phyloP scores from a whole-genome alignment of 1,139 yeast species.

The Hemisphaericaspora xylanilytica region DNA sequence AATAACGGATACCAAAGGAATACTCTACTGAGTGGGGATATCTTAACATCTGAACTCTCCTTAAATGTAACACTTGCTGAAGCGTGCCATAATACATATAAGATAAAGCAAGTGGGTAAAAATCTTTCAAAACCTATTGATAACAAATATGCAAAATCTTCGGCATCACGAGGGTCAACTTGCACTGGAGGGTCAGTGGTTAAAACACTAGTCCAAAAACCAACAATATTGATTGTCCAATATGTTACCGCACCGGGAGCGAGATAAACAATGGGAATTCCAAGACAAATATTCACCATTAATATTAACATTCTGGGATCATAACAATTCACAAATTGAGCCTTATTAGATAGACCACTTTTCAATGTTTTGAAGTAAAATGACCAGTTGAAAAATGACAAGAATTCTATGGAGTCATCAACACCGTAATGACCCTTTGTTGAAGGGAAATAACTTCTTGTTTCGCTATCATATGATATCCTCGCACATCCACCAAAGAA shows the following conservation, averaged over 20 bases:
- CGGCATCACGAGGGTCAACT: conserved; percentile 53
- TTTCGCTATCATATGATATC: conserved; percentile 54
- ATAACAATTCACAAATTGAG: conserved; percentile 45
- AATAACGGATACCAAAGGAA: conserved; percentile 75
- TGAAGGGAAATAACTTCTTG: conserved; percentile 47
- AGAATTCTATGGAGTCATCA: conserved; percentile 59
- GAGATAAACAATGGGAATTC: conserved; percentile 57
- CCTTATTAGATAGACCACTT: conserved; percentile 17
- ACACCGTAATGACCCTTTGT: conserved; percentile 48
- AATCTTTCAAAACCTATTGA: conserved; percentile 73
- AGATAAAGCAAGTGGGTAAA: conserved; percentile 69
- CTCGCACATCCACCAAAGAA: conserved; percentile 79
- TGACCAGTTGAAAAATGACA: conserved; percentile 73
- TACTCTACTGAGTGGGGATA: conserved; percentile 50
- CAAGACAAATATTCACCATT: conserved; percentile 55
- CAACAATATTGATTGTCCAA: conserved; percentile 64
- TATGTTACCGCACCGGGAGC: conserved; percentile 55
- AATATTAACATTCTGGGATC: conserved; percentile 67
- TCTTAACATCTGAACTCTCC: conserved; percentile 21
- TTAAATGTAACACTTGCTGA: conserved; percentile 43
- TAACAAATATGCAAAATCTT: conserved; percentile 56
- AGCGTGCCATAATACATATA: conserved; percentile 68
- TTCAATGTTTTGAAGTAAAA: conserved; percentile 49
- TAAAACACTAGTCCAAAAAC: conserved; percentile 81
- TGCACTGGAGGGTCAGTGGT: conserved; percentile 80